Evolutionary conservation across 352 stramenopile genomes (phyloP).

Genomic region (Phytopythium aichiense): DNA sequence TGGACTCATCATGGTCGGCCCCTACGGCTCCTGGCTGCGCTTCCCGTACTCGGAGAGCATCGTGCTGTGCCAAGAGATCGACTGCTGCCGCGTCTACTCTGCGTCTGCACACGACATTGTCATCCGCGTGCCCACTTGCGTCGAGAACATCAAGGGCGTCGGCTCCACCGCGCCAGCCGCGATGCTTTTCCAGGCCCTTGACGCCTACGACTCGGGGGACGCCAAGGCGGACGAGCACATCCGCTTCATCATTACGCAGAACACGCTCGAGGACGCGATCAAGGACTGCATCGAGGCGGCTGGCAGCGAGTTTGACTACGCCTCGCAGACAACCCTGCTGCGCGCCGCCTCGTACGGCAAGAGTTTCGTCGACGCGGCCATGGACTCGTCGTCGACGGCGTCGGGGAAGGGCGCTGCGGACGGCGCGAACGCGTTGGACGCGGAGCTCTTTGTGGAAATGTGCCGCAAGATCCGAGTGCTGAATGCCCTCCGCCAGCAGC

Average conservation of each 20-base stretch:
- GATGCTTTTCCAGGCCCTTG: constrained; percentile 89
- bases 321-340: constrained; percentile 73
- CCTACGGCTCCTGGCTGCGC: constrained; percentile 79
- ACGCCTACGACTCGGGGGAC: constrained; percentile 86
- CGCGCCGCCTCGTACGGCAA: constrained; percentile 87
- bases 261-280: constrained; percentile 80
- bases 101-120: constrained; percentile 77
- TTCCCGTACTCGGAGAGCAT: constrained; percentile 83
- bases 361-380: constrained; percentile 77
- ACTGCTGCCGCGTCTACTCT: constrained; percentile 76
- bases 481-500: constrained; percentile 83
- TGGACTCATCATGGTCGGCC: constrained; percentile 82
- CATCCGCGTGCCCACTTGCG: constrained; percentile 75
- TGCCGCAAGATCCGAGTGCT: constrained; percentile 86
- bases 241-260: constrained; percentile 78
- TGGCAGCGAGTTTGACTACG: constrained; percentile 83
- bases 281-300: constrained; percentile 87
- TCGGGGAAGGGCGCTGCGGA: constrained; percentile 8
- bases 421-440: constrained; percentile 33
- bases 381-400: constrained; percentile 28
- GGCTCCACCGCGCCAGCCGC: constrained; percentile 83
- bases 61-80: constrained; percentile 57
- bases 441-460: constrained; percentile 88
- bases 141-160: constrained; percentile 86
- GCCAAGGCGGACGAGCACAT: constrained; percentile 89